phyloP scores from a whole-genome alignment of 768 basidiomycete genomes.

The Lepiota venenata region DNA sequence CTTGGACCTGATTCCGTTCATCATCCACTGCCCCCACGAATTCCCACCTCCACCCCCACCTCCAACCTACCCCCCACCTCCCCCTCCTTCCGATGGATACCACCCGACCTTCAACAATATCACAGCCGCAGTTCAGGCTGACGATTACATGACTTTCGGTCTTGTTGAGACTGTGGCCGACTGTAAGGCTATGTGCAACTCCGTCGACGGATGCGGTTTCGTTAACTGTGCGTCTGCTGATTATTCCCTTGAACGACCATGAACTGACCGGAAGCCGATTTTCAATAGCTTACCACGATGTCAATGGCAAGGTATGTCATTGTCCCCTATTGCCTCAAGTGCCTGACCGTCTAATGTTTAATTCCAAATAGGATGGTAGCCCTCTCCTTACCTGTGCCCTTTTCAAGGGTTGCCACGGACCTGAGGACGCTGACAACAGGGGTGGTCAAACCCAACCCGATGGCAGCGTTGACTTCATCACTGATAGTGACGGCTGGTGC shows the following conservation, averaged over 20 bases:
- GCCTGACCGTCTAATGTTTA: neutral
- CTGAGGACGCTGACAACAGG: constrained; percentile 33
- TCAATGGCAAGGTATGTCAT: constrained; percentile 30
- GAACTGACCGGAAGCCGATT: neutral
- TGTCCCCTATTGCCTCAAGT: neutral
- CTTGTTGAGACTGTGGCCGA: constrained; percentile 30
- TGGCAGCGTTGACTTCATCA: constrained; percentile 38
- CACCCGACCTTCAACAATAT: constrained; percentile 24
- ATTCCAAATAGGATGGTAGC: constrained; percentile 31
- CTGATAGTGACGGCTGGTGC: constrained; percentile 40
- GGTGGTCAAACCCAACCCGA: constrained; percentile 44
- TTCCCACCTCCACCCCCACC: constrained; percentile 24
- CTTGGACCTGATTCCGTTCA: constrained; percentile 19
- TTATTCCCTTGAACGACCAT: neutral
- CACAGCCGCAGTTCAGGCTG: constrained; percentile 28
- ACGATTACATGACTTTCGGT: constrained; percentile 32
- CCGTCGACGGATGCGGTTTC: constrained; percentile 27
- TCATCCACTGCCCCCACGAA: constrained; percentile 25
- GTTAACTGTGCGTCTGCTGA: constrained; percentile 25
- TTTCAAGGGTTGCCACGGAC: constrained; percentile 36
- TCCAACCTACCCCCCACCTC: constrained; percentile 12
- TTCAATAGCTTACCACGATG: constrained; percentile 29
- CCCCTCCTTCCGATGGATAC: constrained; percentile 21
- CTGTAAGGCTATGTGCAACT: constrained; percentile 29
- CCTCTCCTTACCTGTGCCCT: constrained; percentile 41